Base-by-base conservation (phyloP, 1,284 basidiomycete species). In the Ceratobasidium sp. region DNA sequence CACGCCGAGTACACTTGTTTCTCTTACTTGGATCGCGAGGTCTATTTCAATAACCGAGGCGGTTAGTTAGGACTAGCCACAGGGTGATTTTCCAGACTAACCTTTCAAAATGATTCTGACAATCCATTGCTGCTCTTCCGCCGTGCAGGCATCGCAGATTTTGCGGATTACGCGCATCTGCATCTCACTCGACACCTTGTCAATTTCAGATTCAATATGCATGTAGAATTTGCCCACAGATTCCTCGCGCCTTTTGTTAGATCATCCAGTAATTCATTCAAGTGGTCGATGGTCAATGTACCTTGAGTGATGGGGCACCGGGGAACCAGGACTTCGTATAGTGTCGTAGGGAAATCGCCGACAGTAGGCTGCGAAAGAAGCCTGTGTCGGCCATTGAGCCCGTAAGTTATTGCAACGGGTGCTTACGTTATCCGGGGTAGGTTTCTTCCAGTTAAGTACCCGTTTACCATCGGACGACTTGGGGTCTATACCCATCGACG, bases 41-140 rank as follows among this genome's bases (percentile, higher is more conserved):
- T 92, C 91, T 92, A 45, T 7, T 22, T 25, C n/a, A 42, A 56
- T 68, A 32, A 38, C 34, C 38, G 52, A 22, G 54, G 34, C 17
- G 68, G 6, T 20, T 13, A 32, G 17, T 55, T 38, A 29, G n/a
- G n/a, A 20, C 35, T 31, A 27, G 1, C n/a, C 32, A 47, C 43
- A 31, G 6, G n/a, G 29, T 13, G 6, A 43, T 13, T 17, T 20
- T n/a, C 40, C n/a, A 25, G 25, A 35, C 72, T 1, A 29, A 91
- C 93, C 95, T 85, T 97, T 96, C 22, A 98, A 82, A 54, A 98
- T 92, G 75, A 98, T 93, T 3, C 93, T 86, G 15, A 93, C 89
- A 65, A 98, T 88, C 96, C 96, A 98, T 68, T 87, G 85, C 75
- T 96, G 94, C 75, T 97, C 93, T 71, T 88, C 85, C 0, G 93